Evolutionary conservation across 2,329 filamentous ascomycete genomes (phyloP).

Genomic region (Phialophora expanda): DNA sequence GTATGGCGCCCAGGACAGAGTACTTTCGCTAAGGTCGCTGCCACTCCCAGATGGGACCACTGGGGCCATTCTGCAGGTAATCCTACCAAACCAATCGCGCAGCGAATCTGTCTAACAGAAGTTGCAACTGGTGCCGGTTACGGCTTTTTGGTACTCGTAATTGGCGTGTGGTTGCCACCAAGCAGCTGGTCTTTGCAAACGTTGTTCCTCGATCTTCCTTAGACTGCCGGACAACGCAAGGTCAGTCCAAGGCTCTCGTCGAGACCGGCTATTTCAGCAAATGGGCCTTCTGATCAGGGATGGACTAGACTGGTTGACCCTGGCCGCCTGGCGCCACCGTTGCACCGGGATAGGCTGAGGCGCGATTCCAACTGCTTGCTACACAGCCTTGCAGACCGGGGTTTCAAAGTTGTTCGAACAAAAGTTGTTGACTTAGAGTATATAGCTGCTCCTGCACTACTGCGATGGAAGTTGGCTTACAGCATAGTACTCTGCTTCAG

Average conservation of each 20-base stretch:
- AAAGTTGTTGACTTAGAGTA: slow-evolving; percentile 17
- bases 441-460: slow-evolving; percentile 3
- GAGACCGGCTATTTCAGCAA: neutral
- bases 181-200: neutral
- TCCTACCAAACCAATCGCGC: neutral
- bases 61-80: neutral
- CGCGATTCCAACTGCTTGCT: neutral
- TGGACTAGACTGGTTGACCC: neutral
- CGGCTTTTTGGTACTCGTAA: neutral
- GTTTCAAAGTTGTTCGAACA: slow-evolving; percentile 6
- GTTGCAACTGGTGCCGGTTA: neutral
- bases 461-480: neutral
- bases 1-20: neutral
- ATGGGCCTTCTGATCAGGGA: neutral
- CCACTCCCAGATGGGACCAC: neutral
- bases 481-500: neutral
- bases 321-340: neutral
- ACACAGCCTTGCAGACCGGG: slow-evolving; percentile 4
- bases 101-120: neutral
- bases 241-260: neutral
- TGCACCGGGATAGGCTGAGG: neutral
- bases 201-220: neutral
- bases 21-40: neutral
- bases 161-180: neutral
- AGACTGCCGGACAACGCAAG: neutral